phyloP scores from a whole-genome alignment of 768 basidiomycete species.

The Lentinula detonsa region DNA sequence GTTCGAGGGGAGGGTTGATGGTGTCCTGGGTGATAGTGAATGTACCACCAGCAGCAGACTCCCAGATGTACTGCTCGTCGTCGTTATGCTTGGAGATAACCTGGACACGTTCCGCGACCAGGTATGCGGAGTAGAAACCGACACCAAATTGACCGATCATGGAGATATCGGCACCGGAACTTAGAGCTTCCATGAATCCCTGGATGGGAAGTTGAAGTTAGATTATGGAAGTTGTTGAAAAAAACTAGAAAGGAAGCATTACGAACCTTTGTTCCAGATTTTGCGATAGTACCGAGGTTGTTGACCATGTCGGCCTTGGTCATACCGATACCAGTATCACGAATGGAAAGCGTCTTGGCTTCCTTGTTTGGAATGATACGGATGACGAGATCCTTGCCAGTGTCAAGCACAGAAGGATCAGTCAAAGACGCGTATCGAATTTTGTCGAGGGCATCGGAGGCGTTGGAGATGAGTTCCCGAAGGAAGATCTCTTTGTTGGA shows the following conservation, averaged over 20 bases:
- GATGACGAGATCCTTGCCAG: constrained; percentile 90
- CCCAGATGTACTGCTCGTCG: constrained; percentile 99
- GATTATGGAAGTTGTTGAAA: not conserved
- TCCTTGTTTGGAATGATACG: constrained; percentile 95
- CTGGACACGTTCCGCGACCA: constrained; percentile 97
- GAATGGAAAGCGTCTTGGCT: constrained; percentile 84
- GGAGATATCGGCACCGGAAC: constrained; percentile 82
- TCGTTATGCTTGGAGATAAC: constrained; percentile 99
- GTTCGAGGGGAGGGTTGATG: constrained; percentile 83
- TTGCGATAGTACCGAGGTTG: constrained; percentile 95
- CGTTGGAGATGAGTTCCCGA: constrained; percentile 95
- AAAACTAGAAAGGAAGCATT: not conserved
- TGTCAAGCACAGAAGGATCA: constrained; percentile 84
- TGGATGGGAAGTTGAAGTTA: constrained; percentile 21
- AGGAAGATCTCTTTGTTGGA: constrained; percentile 99
- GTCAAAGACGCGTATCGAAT: constrained; percentile 96
- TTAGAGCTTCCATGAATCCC: constrained; percentile 99
- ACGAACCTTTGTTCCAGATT: constrained; percentile 85
- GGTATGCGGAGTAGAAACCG: constrained; percentile 99
- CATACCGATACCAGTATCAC: constrained; percentile 98
- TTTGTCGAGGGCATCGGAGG: constrained; percentile 98
- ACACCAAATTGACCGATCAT: constrained; percentile 99
- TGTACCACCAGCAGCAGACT: constrained; percentile 99
- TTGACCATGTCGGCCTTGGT: constrained; percentile 99
- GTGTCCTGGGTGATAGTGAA: constrained; percentile 98